Base-by-base conservation (phyloP, 169 alveolate genomes). In the Cyclospora cayetanensis region DNA sequence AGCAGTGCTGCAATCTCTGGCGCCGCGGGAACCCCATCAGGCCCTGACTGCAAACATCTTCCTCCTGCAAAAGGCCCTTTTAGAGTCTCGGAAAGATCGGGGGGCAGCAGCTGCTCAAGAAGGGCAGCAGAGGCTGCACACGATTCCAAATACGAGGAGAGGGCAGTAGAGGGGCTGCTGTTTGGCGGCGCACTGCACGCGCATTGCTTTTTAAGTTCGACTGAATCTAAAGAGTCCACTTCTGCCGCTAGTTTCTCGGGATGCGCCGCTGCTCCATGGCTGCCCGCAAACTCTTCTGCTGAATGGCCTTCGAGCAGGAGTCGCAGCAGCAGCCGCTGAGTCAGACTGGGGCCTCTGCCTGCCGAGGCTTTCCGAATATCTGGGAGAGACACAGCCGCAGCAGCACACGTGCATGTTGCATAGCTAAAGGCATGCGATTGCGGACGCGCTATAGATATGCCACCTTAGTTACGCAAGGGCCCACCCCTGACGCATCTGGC, bases 301-400 rank as follows among this genome's bases (percentile, higher is more conserved):
- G 86, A 76, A 27, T 42, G 65, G 43, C 86, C 86, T 15, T 12
- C 46, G 2, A 76, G 86, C 55, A 76, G 29, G 27, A 76, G 42
- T 42, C 86, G 41, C 65, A 76, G 42, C 65, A 42, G 42, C 86
- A 76, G 3, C 42, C 86, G 86, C 46, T 76, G 86, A 0, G 86
- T 76, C 25, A 76, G 65, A 27, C 43, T 76, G n/a, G 86, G 86
- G 66, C 86, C 86, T 27, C 86, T 76, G 25, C 86, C 86, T 41
- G 46, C 66, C 0, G 86, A 76, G 5, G 86, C 66, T 65, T 76
- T 76, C 43, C 86, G 39, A 27, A 76, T 53, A 41, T 76, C 86
- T 76, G 86, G 29, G 12, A 42, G 29, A 76, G 29, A 60, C 37
- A 18, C 66, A 76, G 42, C 37, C 27, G 39, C 86, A 72, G 39